Conservation (phyloP, 2,329 filamentous ascomycete genomes). For the Trichoderma sp. region DNA sequence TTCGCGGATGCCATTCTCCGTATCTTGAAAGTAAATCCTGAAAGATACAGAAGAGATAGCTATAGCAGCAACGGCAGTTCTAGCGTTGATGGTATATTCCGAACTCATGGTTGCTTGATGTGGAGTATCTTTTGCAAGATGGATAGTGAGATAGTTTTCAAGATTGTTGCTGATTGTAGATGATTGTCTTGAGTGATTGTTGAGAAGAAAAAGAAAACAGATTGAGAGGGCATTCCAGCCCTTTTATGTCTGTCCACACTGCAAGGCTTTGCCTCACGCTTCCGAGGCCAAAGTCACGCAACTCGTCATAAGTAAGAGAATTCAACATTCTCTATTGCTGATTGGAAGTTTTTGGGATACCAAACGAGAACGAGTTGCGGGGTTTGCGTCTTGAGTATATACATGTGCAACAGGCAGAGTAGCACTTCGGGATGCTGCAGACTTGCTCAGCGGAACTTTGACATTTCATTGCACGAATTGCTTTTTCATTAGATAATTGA, state of each 20-base stretch:
- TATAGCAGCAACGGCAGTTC: conserved; percentile 7
- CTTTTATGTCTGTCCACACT: neutral
- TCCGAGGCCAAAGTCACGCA: neutral
- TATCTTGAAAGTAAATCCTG: conserved; percentile 16
- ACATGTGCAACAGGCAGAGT: neutral
- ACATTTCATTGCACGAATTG: neutral
- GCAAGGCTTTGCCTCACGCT: neutral
- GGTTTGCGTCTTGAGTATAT: neutral
- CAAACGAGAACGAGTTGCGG: neutral
- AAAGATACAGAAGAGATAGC: neutral
- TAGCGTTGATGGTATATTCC: neutral
- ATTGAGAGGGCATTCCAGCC: accelerated
- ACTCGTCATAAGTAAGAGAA: neutral
- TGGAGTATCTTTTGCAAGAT: neutral
- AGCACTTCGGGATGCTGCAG: neutral
- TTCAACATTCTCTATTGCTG: neutral
- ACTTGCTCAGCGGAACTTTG: neutral
- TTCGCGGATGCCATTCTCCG: conserved; percentile 8
- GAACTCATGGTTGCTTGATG: neutral
- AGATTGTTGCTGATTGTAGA: neutral
- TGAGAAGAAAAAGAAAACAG: neutral
- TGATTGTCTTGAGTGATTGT: neutral
- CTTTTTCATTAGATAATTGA: neutral
- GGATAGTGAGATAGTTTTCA: neutral
- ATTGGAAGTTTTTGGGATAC: neutral